Evolutionary conservation across 257 asterid genomes (phyloP), one percentile per base, ranked within the genome.

Genomic region (Ballota nigra): DNA sequence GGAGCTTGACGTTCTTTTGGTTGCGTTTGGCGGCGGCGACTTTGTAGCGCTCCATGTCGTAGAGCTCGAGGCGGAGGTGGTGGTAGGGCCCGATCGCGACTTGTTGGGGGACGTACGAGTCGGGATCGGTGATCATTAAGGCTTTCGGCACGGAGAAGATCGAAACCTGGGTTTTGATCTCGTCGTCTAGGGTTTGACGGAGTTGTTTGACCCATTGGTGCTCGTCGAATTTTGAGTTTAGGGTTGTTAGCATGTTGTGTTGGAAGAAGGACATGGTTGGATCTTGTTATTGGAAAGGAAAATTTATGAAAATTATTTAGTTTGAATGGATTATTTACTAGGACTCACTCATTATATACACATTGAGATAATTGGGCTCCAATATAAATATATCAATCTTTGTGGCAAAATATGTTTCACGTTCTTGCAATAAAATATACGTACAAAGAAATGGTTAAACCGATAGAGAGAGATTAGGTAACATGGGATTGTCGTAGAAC

Each of bases 31-130:
- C 90, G 0, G 92, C 88, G 4, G 83, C 82, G 19, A 86, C 68
- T 38, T 88, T 88, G 86, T 83, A 85, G 24, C 86, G 51, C 80
- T 85, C 84, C 92, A 86, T 86, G 45, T 89, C 91, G 41, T 81
- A 80, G 55, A 80, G 74, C 33, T 80, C 91, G 3, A 75, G 63
- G 29, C 73, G 78, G 9, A 72, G 77, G 22, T 80, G 84, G 61
- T 89, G 90, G 64, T 85, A 89, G 0, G 96, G 92, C 29, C 96
- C 96, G 28, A 89, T 79, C 12, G 91, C 83, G 5, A 89, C 78
- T 33, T 75, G 75, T 45, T 85, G 93, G 2, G 89, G 96, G 15
- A 49, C 53, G 85, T 85, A 89, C 7, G 79, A 85, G 13, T 79
- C 77, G 0, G 88, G 87, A 6, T 62, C 40, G 22, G 28, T 13